Evolutionary conservation across 352 stramenopile genomes (phyloP), one percentile per base, ranked within the genome.

Genomic region (Thraustochytrium sp.): DNA sequence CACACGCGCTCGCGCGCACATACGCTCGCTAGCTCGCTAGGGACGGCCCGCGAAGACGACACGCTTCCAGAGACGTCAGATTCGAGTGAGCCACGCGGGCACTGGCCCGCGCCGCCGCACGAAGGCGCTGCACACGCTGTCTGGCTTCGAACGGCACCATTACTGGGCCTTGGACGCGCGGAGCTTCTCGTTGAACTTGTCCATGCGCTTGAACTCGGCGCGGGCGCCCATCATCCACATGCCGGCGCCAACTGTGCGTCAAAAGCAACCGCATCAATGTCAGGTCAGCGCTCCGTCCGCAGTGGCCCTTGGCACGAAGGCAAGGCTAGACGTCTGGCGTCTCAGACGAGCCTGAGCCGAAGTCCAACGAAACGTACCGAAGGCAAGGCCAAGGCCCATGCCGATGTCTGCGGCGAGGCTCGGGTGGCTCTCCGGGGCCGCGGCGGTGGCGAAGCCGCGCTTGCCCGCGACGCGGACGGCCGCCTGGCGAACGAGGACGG

Each of bases 111-210:
- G 13, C 18, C 55, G 18, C 21, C 13, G 18, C 55, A 2, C 18
- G 2, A 2, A 18, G 13, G 18, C 18, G 18, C 26, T 18, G 29
- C 55, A n/a, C 55, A 65, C 13, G 26, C 13, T 23, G 18, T 40
- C 18, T 16, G 34, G 13, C 18, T 65, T 18, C 13, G 55, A 3
- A 29, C 13, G 26, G 55, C 18, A 29, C 18, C 26, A 34, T 29
- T 13, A 13, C 82, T 82, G 49, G 18, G 62, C 49, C 76, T 84
- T 84, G 40, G 76, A 84, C 4, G 62, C 76, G 63, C 48, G 34
- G 56, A 84, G 64, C 64, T 84, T 84, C 31, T 63, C 36, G 64
- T 84, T 83, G 64, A 84, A 84, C 56, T 82, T 77, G 64, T 84
- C 76, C 59, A 72, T 72, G 34, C 49, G 40, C 37, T 61, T 82